Conservation (phyloP, 176 grass and related monocot genomes). For the Bonia amplexicaulis region DNA sequence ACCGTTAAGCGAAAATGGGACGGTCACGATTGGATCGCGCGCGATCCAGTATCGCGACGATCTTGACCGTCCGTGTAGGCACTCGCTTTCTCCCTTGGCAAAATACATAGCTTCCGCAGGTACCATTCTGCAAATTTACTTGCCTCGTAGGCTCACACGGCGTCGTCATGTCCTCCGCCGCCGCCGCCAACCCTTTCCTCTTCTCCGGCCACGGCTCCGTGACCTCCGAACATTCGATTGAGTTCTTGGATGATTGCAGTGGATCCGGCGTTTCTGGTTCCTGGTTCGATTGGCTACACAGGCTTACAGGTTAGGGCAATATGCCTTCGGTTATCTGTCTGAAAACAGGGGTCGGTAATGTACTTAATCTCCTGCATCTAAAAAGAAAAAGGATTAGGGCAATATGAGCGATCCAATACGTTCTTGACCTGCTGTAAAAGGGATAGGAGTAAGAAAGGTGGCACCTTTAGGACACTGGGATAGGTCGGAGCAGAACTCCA, state of each 20-base stretch:
- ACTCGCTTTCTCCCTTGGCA: background rate
- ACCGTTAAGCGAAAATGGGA: background rate
- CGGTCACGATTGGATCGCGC: too few relatives aligned
- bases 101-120: background rate
- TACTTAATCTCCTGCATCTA: too few relatives aligned
- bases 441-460: too few relatives aligned
- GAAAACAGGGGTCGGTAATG: too few relatives aligned
- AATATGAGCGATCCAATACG: too few relatives aligned
- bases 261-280: background rate
- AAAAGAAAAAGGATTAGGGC: too few relatives aligned
- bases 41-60: background rate
- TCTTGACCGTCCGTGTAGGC: background rate
- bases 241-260: background rate
- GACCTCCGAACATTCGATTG: background rate
- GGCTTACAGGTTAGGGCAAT: too few relatives aligned
- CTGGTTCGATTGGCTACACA: too few relatives aligned
- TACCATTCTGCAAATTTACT: background rate
- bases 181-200: background rate
- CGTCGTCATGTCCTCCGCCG: too few relatives aligned
- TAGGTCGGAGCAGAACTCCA: background rate
- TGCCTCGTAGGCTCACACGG: background rate
- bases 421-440: too few relatives aligned
- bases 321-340: too few relatives aligned
- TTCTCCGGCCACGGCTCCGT: background rate
- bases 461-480: background rate